Evolutionary conservation across 441 rosid species (phyloP), one percentile per base, ranked within the genome.

Genomic region (California macrophylla): DNA sequence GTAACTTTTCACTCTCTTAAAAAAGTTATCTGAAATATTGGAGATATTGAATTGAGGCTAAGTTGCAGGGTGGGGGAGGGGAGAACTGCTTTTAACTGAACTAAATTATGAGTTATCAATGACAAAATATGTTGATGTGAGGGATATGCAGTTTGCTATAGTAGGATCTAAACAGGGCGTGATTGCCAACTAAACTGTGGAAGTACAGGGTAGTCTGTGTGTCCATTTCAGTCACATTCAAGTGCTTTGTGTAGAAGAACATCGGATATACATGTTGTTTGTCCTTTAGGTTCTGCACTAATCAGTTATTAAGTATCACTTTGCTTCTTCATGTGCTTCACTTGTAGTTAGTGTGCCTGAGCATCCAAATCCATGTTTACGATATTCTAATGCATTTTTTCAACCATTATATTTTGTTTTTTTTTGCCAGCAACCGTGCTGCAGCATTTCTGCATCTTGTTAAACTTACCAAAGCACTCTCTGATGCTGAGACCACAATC

Each of bases 401-500:
- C 15, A 62, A 29, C 60, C 77, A 21, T 50, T 6, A 16, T 29
- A 10, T 66, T 74, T 34, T 78, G 60, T 40, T 47, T n/a, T 28
- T n/a, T 28, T 73, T 78, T 28, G 50, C 69, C 83, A 91, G 98
- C 86, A 93, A 93, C 71, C 93, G 97, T 66, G 97, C 96, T 71
- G 98, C 98, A 21, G 96, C 97, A 8, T 93, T 93, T 79, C 78
- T 91, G 76, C 85, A 83, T 69, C 80, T 93, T 77, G 95, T 87
- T 40, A 93, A 93, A 82, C 95, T 93, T 69, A 89, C 71, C 81
- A 91, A 91, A 85, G 97, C 97, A 58, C 89, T 93, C 45, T 80
- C 92, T 69, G 97, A 93, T 81, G 93, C 97, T 6, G 98, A 93
- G 80, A 85, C 85, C 13, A 87, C 98, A 58, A 88, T 93, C 78